Conservation (phyloP, 2,329 filamentous ascomycete genomes). For the Alternaria brassicae region DNA sequence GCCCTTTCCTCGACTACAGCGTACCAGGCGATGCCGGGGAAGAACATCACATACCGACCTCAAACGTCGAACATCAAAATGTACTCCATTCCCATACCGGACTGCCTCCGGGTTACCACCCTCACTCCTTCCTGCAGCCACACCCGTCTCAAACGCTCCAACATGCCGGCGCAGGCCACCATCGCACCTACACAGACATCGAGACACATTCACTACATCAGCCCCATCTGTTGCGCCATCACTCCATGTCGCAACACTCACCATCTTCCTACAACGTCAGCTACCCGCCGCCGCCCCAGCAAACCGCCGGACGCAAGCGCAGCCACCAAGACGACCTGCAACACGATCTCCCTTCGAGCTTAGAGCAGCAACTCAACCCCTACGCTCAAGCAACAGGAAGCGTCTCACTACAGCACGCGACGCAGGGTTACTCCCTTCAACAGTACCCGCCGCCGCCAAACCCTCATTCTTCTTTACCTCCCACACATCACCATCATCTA, state of each 20-base stretch:
- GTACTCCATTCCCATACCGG: constrained; percentile 50
- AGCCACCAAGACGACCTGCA: constrained; percentile 51
- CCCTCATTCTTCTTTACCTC: constrained; percentile 37
- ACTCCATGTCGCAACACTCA: constrained; percentile 48
- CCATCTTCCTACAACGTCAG: constrained; percentile 49
- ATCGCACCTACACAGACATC: constrained; percentile 51
- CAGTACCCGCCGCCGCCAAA: constrained; percentile 43
- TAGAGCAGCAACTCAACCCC: constrained; percentile 50
- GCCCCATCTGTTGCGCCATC: constrained; percentile 45
- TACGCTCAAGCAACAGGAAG: constrained; percentile 49
- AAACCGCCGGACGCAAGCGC: constrained; percentile 51
- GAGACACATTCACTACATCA: constrained; percentile 48
- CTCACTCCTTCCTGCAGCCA: constrained; percentile 48
- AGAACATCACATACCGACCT: constrained; percentile 50
- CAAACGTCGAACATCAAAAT: constrained; percentile 53
- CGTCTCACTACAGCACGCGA: constrained; percentile 50
- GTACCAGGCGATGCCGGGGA: constrained; percentile 54
- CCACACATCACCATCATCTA: constrained; percentile 77
- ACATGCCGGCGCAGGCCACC: constrained; percentile 45
- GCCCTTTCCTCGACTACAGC: constrained; percentile 57
- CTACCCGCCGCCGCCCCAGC: constrained; percentile 42
- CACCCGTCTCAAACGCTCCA: constrained; percentile 49
- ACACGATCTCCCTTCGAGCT: constrained; percentile 49
- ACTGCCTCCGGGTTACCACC: constrained; percentile 44
- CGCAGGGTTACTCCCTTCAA: constrained; percentile 47